phyloP scores from a whole-genome alignment of 2,329 filamentous ascomycete genomes.

The Hysterium pulicare region DNA sequence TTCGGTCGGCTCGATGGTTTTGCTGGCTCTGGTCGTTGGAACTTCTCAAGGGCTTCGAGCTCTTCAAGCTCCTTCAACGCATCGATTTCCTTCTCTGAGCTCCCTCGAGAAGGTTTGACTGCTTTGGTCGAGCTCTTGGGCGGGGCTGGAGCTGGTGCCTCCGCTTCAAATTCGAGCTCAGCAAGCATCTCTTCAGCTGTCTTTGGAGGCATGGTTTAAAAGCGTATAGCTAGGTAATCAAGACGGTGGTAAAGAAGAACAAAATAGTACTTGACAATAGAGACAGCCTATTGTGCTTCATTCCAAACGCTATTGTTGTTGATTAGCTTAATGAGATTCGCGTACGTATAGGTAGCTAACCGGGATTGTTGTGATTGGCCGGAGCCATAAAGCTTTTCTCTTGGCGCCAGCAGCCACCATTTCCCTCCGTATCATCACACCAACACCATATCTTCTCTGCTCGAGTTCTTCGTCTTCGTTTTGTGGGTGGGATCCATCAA shows the following conservation, averaged over 20 bases:
- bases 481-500: constrained; percentile 12
- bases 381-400: constrained; percentile 15
- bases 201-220: constrained; percentile 33
- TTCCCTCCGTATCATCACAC: constrained; percentile 29
- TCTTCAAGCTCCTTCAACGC: constrained; percentile 84
- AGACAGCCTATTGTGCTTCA: no score
- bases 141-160: constrained; percentile 28
- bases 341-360: not conserved
- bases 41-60: constrained; percentile 51
- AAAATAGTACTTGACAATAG: no score
- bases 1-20: constrained; percentile 66
- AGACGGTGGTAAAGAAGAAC: not conserved
- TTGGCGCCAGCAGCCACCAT: constrained; percentile 28
- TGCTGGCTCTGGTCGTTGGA: constrained; percentile 56
- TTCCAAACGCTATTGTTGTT: no score
- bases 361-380: constrained; percentile 20
- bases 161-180: constrained; percentile 35
- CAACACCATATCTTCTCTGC: constrained; percentile 14
- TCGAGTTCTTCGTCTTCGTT: no score
- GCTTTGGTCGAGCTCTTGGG: constrained; percentile 40
- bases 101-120: constrained; percentile 43
- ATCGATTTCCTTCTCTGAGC: constrained; percentile 56
- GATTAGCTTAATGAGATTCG: no score
- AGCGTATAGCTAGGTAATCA: not conserved
- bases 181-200: constrained; percentile 49